Evolutionary conservation across 2,329 filamentous ascomycete species (phyloP).

Genomic region (Hypomyces rosellus): DNA sequence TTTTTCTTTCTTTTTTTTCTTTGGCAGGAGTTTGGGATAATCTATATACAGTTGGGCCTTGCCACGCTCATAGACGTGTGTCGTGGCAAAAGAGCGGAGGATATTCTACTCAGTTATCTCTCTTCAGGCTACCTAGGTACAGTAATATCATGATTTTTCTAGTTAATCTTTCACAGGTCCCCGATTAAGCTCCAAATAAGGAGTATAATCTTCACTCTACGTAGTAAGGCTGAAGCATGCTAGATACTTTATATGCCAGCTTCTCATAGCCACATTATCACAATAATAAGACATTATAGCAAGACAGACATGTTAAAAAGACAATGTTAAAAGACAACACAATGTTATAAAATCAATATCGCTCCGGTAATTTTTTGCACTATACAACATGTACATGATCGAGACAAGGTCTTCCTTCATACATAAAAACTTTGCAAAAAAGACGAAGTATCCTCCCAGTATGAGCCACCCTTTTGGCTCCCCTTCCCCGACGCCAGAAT

Average conservation of each 20-base stretch:
- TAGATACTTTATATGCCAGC: no score
- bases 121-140: neutral
- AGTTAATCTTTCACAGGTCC: neutral
- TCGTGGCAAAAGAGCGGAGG: slow-evolving; percentile 6
- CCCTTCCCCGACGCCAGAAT: slow-evolving; percentile 4
- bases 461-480: neutral
- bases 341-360: neutral
- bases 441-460: neutral
- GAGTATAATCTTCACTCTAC: neutral
- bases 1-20: slow-evolving; percentile 6
- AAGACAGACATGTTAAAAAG: neutral
- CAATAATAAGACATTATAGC: neutral
- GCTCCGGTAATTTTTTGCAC: neutral
- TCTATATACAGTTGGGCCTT: slow-evolving; percentile 6
- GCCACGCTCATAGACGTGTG: slow-evolving; percentile 10
- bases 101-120: neutral
- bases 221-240: neutral
- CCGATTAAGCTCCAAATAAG: neutral
- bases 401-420: neutral
- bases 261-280: neutral
- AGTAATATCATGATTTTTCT: neutral
- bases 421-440: neutral
- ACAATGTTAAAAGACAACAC: no score
- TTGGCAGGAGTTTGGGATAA: neutral
- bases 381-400: neutral